Conservation (phyloP, 2,329 filamentous ascomycete species). For the Epichloe sp. region DNA sequence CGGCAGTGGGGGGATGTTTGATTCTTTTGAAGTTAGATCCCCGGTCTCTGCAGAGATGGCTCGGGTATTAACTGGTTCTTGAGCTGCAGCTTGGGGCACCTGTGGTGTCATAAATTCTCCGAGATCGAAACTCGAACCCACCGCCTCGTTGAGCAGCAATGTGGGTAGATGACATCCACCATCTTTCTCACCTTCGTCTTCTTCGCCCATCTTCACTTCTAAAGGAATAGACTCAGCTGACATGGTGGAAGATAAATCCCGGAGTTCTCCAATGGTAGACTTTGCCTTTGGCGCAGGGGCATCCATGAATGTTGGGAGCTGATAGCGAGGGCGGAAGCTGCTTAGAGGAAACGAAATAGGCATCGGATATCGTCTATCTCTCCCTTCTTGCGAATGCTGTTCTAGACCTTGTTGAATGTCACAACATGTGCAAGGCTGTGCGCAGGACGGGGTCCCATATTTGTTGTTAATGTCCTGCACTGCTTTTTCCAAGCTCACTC, state of each 20-base stretch:
- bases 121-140: constrained; percentile 3
- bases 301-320: constrained; percentile 8
- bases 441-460: constrained; percentile 10
- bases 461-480: constrained; percentile 17
- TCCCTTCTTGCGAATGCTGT: not conserved
- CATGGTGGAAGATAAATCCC: constrained; percentile 2
- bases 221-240: not conserved
- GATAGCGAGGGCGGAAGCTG: constrained; percentile 8
- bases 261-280: constrained; percentile 6
- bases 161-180: constrained; percentile 4
- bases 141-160: constrained; percentile 7
- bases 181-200: not conserved
- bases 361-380: not conserved
- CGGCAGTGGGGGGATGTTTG: not conserved
- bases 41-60: not conserved
- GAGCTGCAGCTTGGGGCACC: not conserved
- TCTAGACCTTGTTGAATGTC: not conserved
- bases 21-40: not conserved
- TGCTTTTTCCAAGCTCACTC: constrained; percentile 16
- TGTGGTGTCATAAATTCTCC: constrained; percentile 1
- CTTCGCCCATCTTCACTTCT: not conserved
- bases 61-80: not conserved
- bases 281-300: constrained; percentile 4
- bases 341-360: constrained; percentile 1
- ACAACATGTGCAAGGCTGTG: not conserved